Evolutionary conservation across 202 grass and related monocot genomes (phyloP).

Genomic region (Saccharum hybrid): DNA sequence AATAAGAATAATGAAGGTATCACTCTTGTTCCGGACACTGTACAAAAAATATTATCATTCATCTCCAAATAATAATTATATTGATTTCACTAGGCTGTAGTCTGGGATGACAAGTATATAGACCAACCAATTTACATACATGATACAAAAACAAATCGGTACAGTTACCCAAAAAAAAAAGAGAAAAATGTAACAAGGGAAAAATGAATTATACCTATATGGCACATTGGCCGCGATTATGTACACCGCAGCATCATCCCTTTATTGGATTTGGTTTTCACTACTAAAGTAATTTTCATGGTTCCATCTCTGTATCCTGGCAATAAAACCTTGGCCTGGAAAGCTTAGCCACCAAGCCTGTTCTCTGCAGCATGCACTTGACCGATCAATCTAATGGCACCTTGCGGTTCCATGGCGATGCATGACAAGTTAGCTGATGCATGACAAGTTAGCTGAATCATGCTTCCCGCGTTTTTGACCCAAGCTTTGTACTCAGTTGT

Average conservation of each 20-base stretch:
- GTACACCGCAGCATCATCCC: slow-evolving; percentile 66
- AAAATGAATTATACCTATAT: slow-evolving; percentile 61
- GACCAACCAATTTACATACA: slow-evolving; percentile 56
- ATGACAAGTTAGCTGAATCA: slow-evolving; percentile 53
- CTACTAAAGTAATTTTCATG: slow-evolving; percentile 47
- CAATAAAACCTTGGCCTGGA: slow-evolving; percentile 54
- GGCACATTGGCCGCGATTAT: slow-evolving; percentile 57
- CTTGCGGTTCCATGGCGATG: slow-evolving; percentile 66
- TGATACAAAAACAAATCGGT: slow-evolving; percentile 48
- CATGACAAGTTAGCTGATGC: too few relatives aligned
- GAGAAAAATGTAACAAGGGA: slow-evolving; percentile 37
- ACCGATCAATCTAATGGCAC: slow-evolving; percentile 55
- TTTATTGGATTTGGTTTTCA: slow-evolving; percentile 53
- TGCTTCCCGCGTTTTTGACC: slow-evolving; percentile 37
- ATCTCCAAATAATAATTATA: slow-evolving; percentile 48
- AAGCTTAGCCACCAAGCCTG: slow-evolving; percentile 57
- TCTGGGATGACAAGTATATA: slow-evolving; percentile 45
- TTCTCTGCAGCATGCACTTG: slow-evolving; percentile 49
- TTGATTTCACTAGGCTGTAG: slow-evolving; percentile 44
- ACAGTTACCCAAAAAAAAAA: slow-evolving; percentile 17
- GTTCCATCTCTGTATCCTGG: slow-evolving; percentile 48
- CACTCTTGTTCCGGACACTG: slow-evolving; percentile 29
- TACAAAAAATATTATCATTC: slow-evolving; percentile 37
- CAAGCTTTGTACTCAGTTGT: slow-evolving; percentile 40
- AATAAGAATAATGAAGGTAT: slow-evolving; percentile 12